Evolutionary conservation across 768 basidiomycete genomes (phyloP), one percentile per base, ranked within the genome.

Genomic region (Suillus discolor): DNA sequence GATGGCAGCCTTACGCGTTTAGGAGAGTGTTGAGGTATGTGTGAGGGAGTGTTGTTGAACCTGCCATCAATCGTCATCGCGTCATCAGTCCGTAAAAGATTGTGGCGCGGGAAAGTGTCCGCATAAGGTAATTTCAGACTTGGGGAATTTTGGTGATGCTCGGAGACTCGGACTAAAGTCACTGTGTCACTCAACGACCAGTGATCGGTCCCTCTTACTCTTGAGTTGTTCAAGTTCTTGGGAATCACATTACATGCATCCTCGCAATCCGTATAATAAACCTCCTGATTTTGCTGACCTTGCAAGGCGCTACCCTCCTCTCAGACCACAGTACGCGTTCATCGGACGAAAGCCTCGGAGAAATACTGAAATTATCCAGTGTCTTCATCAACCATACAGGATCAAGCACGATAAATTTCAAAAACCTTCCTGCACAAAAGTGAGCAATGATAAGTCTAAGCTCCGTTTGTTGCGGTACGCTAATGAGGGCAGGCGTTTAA

Each of bases 351-450:
- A 41, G 25, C 18, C 6, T 16, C 44, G 13, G 20, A 15, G 51
- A 63, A 23, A 64, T 41, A 25, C 39, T 57, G 9, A 64, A 9
- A 34, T 31, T 20, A 28, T 41, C 61, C 68, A 77, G 75, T 68
- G 60, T 75, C 34, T 63, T 74, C 61, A 71, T 68, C 65, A 76
- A 70, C 4, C 69, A 71, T 36, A 71, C 62, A 54, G 77, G 75
- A 9, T 67, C 75, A 23, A 71, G 77, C 3, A 83, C 83, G 0
- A 89, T 97, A 65, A 86, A 97, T 74, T 98, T 95, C 73, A 85
- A 89, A 70, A 81, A 91, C 71, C 82, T 86, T n/a, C 73, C 73
- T 1, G 87, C 92, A 4, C 89, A 93, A 74, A 84, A 91, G 93
- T 91, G 41, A 70, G 68, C 66, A 31, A 1, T 60, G 49, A 34